phyloP scores from a whole-genome alignment of 2,329 filamentous ascomycete genomes.

The Xylariaceae sp. region DNA sequence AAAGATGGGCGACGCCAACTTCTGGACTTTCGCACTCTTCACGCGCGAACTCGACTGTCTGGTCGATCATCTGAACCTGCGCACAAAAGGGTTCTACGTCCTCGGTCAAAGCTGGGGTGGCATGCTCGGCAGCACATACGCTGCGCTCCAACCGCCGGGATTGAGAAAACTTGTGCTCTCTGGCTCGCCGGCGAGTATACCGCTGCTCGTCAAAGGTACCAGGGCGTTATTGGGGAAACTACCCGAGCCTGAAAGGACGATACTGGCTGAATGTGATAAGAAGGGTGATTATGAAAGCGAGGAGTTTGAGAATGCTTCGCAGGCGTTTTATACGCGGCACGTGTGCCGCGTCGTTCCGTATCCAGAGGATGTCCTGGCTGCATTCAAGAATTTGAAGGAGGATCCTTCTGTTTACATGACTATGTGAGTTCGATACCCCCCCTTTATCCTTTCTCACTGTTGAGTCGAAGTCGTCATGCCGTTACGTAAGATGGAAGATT shows the following conservation, averaged over 20 bases:
- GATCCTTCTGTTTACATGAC: constrained; percentile 19
- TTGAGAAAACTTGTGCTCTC: constrained; percentile 22
- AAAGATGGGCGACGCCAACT: constrained; percentile 32
- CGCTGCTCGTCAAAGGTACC: constrained; percentile 14
- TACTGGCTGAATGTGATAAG: constrained; percentile 12
- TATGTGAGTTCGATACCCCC: constrained; percentile 17
- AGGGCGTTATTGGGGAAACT: constrained; percentile 15
- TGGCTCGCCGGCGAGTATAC: constrained; percentile 25
- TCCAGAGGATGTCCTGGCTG: constrained; percentile 3
- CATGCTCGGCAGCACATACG: constrained; percentile 21
- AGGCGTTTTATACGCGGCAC: constrained; percentile 11
- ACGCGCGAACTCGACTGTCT: constrained; percentile 23
- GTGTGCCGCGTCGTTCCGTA: constrained; percentile 16
- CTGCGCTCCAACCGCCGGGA: constrained; percentile 13
- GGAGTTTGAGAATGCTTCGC: constrained; percentile 11
- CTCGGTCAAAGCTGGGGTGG: constrained; percentile 24
- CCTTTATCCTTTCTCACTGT: neutral
- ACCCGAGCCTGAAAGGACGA: constrained; percentile 7
- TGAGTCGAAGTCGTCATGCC: too few species aligned
- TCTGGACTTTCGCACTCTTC: constrained; percentile 26
- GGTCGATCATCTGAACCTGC: constrained; percentile 16
- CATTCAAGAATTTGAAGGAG: constrained; percentile 14
- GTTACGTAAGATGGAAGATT: too few species aligned
- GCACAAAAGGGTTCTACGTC: constrained; percentile 13
- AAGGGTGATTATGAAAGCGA: constrained; percentile 14